These are phyloP conservation scores for Sonneratia caseolaris DNA, from an alignment of 345 rosid genomes.

Conservation along the genomic window DNA sequence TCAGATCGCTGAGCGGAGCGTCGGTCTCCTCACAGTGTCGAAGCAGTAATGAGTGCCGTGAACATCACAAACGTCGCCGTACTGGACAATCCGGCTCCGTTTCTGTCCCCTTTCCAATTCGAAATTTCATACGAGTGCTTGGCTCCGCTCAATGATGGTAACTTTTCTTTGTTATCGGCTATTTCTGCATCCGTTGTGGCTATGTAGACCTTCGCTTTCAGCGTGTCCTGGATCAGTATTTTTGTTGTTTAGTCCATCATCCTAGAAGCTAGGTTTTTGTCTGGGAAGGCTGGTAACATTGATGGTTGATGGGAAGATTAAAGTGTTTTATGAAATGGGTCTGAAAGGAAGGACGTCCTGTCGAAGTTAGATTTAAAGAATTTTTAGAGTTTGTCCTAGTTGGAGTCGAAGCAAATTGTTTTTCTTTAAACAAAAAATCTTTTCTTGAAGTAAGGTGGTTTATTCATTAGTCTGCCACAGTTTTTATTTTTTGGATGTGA, in stretches of 20 bases:
- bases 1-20: neutral
- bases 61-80: conserved; percentile 77
- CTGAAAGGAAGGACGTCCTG: neutral
- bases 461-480: neutral
- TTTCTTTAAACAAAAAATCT: neutral
- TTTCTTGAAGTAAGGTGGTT: neutral
- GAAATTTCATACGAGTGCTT: conserved; percentile 96
- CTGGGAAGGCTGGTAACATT: neutral
- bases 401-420: neutral
- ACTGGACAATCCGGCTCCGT: conserved; percentile 83
- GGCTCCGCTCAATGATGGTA: conserved; percentile 94
- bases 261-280: neutral
- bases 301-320: neutral
- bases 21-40: neutral
- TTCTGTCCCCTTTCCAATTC: conserved; percentile 80
- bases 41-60: no score
- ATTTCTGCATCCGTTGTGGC: neutral
- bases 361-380: neutral
- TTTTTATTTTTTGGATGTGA: neutral
- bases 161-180: neutral
- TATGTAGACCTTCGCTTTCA: no score
- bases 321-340: neutral
- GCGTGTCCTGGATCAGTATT: neutral
- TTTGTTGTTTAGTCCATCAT: neutral
- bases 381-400: neutral